Base-by-base conservation (phyloP, 768 basidiomycete genomes). In the Cystofilobasidium ferigula region DNA sequence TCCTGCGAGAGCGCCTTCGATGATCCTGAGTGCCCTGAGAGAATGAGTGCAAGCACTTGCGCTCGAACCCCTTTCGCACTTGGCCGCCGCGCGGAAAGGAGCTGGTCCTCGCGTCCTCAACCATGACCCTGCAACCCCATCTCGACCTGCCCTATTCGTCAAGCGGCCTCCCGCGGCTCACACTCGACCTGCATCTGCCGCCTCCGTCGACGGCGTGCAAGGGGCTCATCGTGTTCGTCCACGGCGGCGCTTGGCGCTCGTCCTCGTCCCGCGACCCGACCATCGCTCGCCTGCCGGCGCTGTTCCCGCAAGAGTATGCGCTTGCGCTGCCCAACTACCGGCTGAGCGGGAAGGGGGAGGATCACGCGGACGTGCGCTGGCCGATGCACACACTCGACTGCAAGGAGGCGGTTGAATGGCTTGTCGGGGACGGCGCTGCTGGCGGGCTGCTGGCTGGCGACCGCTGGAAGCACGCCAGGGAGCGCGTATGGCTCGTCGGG, bases 181-280 rank as follows among this genome's bases (percentile, higher is more conserved):
- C 16, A 13, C 30, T 68, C 57, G 67, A 68, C 45, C 42, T 68
- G 36, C 63, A 59, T 22, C 67, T 68, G 12, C 67, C 67, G 2
- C 3, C 42, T 9, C 0, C 30, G 7, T 1, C 34, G 32, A 48
- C 28, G 1, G 1, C 10, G 16, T 43, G 61, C 40, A 40, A 51
- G 34, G 67, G 67, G 0, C 43, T 68, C 18, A 53, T 68, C 38
- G 47, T 68, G 47, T 68, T 68, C 38, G 30, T 68, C 20, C 67
- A 63, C 35, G 67, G 67, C 0, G 67, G 67, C 13, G 67, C 67
- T 30, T 68, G 67, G 67, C 4, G 45, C 24, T 32, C 60, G 28
- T 67, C 65, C 1, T 67, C 65, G n/a, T 61, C 59, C n/a, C 59
- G 26, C 36, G 51, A 67, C 40, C 36, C 38, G 16, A 35, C 65